A percentile compares a stretch with the other conserved stretches of the same genome.
These are phyloP conservation scores for Calonectria montana DNA, from an alignment of 2,329 filamentous ascomycete species.

Conservation along the genomic window DNA sequence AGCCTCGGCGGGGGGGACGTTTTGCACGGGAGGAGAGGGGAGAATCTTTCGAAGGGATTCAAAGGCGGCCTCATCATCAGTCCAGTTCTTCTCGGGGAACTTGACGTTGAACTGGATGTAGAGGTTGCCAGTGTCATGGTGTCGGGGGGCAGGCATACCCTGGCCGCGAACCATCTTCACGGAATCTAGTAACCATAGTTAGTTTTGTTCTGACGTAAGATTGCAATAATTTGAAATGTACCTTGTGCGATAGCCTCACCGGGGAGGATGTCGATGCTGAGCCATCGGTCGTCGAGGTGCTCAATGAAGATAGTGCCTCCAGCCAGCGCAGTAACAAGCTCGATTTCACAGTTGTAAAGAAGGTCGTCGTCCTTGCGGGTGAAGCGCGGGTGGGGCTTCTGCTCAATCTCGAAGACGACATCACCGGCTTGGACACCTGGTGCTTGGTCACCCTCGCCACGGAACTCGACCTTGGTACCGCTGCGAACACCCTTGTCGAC, in stretches of 20 bases:
- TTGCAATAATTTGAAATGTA: conserved; percentile 59
- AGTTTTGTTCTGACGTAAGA: not conserved
- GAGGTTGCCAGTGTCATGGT: conserved; percentile 95
- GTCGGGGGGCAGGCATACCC: conserved; percentile 95
- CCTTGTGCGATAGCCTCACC: conserved; percentile 95
- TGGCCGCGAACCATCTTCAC: conserved; percentile 96
- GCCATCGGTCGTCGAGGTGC: conserved; percentile 97
- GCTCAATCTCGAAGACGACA: conserved; percentile 98
- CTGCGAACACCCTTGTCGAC: conserved; percentile 94
- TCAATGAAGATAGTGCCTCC: conserved; percentile 93
- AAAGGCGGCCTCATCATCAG: conserved; percentile 75
- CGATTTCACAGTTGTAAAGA: conserved; percentile 94
- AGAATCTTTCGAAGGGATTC: conserved; percentile 85
- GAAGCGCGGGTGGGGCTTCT: conserved; percentile 97
- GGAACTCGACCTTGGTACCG: conserved; percentile 97
- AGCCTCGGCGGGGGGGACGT: conserved; percentile 79
- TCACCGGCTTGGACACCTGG: conserved; percentile 94
- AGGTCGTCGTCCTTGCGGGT: conserved; percentile 96
- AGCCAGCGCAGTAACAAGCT: conserved; percentile 92
- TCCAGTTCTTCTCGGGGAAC: conserved; percentile 87
- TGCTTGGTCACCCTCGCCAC: conserved; percentile 95
- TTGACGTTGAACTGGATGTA: conserved; percentile 98
- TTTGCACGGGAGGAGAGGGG: conserved; percentile 74
- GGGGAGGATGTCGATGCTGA: conserved; percentile 90
- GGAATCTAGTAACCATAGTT: conserved; percentile 67